Evolutionary conservation across 2,329 filamentous ascomycete genomes (phyloP), one percentile per base, ranked within the genome.

Genomic region (Curvularia lunata): DNA sequence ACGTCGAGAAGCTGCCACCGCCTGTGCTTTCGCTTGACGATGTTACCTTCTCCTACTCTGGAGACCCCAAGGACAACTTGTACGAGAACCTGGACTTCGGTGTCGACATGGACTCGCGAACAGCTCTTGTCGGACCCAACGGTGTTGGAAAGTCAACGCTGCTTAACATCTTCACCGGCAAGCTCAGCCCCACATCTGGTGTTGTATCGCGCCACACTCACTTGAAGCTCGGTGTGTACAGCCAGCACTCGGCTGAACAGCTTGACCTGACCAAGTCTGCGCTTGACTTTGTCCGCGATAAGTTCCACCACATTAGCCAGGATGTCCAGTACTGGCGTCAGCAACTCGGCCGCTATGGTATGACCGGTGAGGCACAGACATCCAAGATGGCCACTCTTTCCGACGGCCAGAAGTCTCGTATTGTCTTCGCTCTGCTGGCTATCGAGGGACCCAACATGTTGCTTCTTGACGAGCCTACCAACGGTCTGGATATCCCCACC

Each of bases 241-340:
- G 90, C 65, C 95, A 99, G 85, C 95, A 99, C 86, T 97, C 93
- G 64, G 91, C 95, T 54, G 95, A 99, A 80, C 95, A 98, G 83
- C 91, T 99, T 50, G 95, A 99, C 78, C 85, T 99, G 64, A 99
- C 92, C 80, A 99, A 99, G 85, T 97, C 92, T 45, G 89, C 95
- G 8, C 87, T 99, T 53, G 96, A 99, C 80, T 99, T 99, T 76
- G 94, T 98, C 63, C 91, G 95, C 64, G 94, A 98, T 82, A 97
- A 94, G 84, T 98, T 96, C 83, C 80, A 84, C 42, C 84, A 88
- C 65, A 91, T 94, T 82, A 92, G 88, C 52, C 95, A 99, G 78
- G 95, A 99, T 78, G 96, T 97, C 84, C 95, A 99, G 83, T 99
- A 95, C 87, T 99, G 95, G 95, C 88, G 95, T 76, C 94, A 97